These are phyloP conservation scores for Pseudodiploospora longispora DNA, from an alignment of 2,329 filamentous ascomycete genomes.

Conservation along the genomic window DNA sequence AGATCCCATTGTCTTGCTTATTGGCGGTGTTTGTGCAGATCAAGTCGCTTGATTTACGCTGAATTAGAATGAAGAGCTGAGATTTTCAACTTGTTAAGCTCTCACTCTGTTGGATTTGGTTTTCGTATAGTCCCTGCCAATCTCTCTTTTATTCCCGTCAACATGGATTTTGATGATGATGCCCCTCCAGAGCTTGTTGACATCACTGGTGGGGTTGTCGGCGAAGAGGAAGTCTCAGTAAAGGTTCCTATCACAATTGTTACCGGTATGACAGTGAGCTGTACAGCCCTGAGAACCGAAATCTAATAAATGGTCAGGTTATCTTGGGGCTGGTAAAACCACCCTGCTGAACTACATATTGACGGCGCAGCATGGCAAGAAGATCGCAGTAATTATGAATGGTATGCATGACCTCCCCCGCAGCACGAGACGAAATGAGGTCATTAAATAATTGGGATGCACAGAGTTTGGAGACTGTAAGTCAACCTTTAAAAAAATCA, in stretches of 20 bases:
- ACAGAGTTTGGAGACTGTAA: conserved; percentile 74
- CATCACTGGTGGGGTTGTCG: conserved; percentile 25
- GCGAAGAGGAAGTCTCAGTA: conserved; percentile 40
- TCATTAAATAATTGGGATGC: background rate
- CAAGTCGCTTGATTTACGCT: no score
- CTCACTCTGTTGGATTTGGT: background rate
- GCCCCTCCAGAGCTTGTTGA: conserved; percentile 57
- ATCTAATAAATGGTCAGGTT: conserved; percentile 47
- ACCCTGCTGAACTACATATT: conserved; percentile 94
- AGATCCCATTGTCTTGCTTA: no score
- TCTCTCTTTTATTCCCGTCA: conserved; percentile 5
- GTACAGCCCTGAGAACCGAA: no score
- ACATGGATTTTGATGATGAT: conserved; percentile 60
- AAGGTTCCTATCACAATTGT: conserved; percentile 83
- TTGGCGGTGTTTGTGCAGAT: no score
- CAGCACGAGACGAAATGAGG: background rate
- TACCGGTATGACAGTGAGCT: conserved; percentile 46
- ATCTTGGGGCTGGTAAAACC: conserved; percentile 92
- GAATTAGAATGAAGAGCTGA: no score
- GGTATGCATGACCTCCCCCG: conserved; percentile 32
- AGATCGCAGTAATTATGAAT: conserved; percentile 96
- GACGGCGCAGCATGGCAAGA: conserved; percentile 91
- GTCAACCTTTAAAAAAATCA: conserved; percentile 21
- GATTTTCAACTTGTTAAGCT: no score
- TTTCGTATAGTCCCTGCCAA: background rate